phyloP scores from a whole-genome alignment of 2,329 filamentous ascomycete species.

The Cordyceps militaris region DNA sequence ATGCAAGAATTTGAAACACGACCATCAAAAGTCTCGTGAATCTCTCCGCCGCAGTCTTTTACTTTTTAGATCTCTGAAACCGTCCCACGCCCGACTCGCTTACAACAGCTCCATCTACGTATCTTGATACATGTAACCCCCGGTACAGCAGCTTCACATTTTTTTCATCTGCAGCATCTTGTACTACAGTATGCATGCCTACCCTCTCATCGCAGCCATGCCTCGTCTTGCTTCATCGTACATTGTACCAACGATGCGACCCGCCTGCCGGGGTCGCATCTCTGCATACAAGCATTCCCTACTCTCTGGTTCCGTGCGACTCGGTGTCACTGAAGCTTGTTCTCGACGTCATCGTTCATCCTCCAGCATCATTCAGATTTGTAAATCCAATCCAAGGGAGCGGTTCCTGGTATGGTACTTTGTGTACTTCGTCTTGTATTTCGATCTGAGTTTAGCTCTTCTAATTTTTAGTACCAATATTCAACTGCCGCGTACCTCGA shows the following conservation, averaged over 20 bases:
- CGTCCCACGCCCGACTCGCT: background rate
- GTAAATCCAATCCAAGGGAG: no score
- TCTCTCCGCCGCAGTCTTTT: background rate
- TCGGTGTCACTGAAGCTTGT: background rate
- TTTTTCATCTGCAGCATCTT: background rate
- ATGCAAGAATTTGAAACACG: background rate
- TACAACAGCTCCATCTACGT: background rate
- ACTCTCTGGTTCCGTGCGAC: background rate
- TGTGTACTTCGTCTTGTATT: no score
- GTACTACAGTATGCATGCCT: background rate
- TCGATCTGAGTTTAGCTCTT: no score
- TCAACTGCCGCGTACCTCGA: no score
- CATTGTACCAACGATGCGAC: background rate
- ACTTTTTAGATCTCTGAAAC: background rate
- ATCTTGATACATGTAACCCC: background rate
- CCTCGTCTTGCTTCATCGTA: constrained; percentile 2
- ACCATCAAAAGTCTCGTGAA: background rate
- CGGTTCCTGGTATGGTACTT: no score
- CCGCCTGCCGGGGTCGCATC: background rate
- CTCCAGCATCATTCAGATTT: no score
- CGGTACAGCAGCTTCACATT: background rate
- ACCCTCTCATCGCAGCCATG: constrained; percentile 1
- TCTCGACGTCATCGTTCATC: background rate
- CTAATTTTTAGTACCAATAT: no score
- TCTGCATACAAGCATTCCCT: background rate